Conservation (phyloP, 306 rosid genomes). For the Astragalus membranaceus region DNA sequence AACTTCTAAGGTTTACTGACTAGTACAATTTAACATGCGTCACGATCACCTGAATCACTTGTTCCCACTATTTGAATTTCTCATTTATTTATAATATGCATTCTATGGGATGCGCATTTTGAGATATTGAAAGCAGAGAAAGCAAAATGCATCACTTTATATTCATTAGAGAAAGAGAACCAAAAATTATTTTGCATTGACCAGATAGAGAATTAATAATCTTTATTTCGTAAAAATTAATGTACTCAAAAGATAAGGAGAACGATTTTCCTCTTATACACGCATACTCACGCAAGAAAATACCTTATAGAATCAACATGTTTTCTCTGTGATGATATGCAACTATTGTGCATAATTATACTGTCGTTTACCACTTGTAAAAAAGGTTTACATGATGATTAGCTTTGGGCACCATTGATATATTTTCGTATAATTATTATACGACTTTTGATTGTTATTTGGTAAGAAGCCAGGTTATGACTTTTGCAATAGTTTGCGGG, state of each 20-base stretch:
- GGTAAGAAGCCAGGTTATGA: neutral
- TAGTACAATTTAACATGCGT: too few relatives aligned
- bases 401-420: constrained; percentile 2
- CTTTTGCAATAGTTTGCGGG: neutral
- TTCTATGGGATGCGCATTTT: neutral
- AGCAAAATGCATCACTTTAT: too few relatives aligned
- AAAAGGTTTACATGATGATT: constrained; percentile 2
- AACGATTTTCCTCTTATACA: neutral
- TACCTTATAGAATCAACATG: too few relatives aligned
- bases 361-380: neutral
- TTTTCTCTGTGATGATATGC: too few relatives aligned
- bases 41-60: too few relatives aligned
- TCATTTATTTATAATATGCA: too few relatives aligned
- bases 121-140: too few relatives aligned
- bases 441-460: neutral
- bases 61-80: too few relatives aligned
- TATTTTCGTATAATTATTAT: neutral
- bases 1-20: too few relatives aligned
- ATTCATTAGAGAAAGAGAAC: neutral
- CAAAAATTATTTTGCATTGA: neutral
- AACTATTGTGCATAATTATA: neutral
- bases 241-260: neutral
- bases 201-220: too few relatives aligned
- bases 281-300: too few relatives aligned
- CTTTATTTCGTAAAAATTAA: neutral